Evolutionary conservation across 139 green algal genomes (phyloP), one percentile per base, ranked within the genome.

Genomic region (Auxenochlorella protothecoides): DNA sequence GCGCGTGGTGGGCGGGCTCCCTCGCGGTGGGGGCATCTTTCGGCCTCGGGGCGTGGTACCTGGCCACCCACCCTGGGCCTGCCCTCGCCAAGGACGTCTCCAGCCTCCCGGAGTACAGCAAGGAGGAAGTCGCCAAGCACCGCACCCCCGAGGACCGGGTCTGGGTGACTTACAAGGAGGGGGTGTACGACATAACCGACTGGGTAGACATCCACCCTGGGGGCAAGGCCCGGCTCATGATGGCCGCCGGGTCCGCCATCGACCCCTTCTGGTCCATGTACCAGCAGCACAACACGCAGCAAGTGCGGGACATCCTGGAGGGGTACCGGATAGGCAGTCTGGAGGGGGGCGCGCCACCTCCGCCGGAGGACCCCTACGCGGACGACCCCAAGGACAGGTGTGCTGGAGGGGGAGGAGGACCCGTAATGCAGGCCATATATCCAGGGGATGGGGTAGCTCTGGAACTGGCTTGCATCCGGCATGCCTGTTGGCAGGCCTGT

Each of bases 201-300:
- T 89, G 79, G 64, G 69, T 80, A 14, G 80, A 79, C 56, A 51
- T 66, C 59, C 86, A 91, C 69, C 86, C 86, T 10, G 86, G 86
- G 59, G 86, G 86, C 7, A 51, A 73, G 3, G 56, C 65, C 4
- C 89, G 89, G 66, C 88, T 97, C 76, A 90, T 94, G 85, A 74
- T 96, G 63, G 90, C 90, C 13, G 91, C 91, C 7, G 91, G 91
- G 7, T 84, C 85, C 14, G 74, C 88, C 2, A 85, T 97, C 27
- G 91, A 95, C 72, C 88, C 91, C 2, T 96, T 93, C 81, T 97
- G 91, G 91, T 74, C 78, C 44, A 89, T 93, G 78, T 96, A 96
- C 77, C 78, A 86, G 76, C 89, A 94, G 82, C 90, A 96, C 76
- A 75, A 87, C 60, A 92, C 86, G 54, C 57, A 74, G 4, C 73